Evolutionary conservation across 768 basidiomycete species (phyloP), one percentile per base, ranked within the genome.

Genomic region (Postia placenta): DNA sequence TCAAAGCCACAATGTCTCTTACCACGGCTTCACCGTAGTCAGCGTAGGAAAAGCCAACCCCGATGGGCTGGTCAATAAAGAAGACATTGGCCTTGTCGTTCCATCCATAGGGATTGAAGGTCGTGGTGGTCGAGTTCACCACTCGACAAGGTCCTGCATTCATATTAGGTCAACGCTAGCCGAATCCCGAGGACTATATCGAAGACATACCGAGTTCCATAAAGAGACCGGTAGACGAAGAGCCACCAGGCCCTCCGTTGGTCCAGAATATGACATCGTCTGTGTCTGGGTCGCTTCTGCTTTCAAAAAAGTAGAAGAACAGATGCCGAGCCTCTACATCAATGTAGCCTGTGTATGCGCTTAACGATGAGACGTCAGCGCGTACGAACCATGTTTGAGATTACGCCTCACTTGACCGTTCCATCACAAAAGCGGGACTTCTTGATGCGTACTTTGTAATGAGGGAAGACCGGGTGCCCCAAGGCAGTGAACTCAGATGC

Each of bases 131-230:
- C 37, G 67, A 64, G 19, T 73, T 71, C 9, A 71, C 66, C 14
- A 87, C 73, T 33, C 78, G 73, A 62, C 89, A 92, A 1, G 88
- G 88, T n/a, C 88, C 87, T 56, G 41, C 11, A n/a, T n/a, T n/a
- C n/a, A n/a, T n/a, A n/a, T n/a, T n/a, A n/a, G n/a, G n/a, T n/a
- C n/a, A n/a, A n/a, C n/a, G n/a, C n/a, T n/a, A n/a, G n/a, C 39
- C 81, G 71, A 50, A 85, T 83, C 47, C 85, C 81, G 55, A 85
- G 85, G 83, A 84, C n/a, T n/a, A n/a, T n/a, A n/a, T n/a, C n/a
- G n/a, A n/a, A n/a, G n/a, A 40, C 57, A 7, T 39, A 67, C 74
- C 75, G 19, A 76, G 69, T 56, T 77, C 75, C 72, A 73, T 75
- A 56, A 76, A 71, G 20, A 77, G 56, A 2, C 65, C 64, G 19